Base-by-base conservation (phyloP, 2,329 filamentous ascomycete genomes). In the Fusarium mundagurra region DNA sequence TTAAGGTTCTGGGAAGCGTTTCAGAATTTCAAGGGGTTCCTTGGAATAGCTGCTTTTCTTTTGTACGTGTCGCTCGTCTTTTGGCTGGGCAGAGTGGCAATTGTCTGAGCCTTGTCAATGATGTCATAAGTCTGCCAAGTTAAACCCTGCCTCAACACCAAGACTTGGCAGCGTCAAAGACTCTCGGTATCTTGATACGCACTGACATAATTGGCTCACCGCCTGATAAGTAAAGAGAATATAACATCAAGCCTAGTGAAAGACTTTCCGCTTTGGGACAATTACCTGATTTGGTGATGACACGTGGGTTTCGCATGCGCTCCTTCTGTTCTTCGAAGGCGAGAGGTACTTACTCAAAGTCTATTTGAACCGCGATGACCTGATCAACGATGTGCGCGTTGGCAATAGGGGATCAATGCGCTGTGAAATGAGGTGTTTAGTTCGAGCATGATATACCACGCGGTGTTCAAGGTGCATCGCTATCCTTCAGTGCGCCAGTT, bases 1-100 rank as follows among this genome's bases (percentile, higher is more conserved):
- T 57, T 41, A 24, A 34, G 45, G 27, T 51, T 39, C 41, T 27
- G 20, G 5, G 10, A 33, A n/a, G 9, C 12, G 71, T 73, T 73
- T 73, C 59, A 74, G 36, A 74, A 64, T 48, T 18, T 41, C 67
- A 38, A 43, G 71, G 67, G 34, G 55, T 64, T 43, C 71, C 71
- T 73, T 73, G 71, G 54, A 58, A 60, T 34, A 31, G 43, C 41
- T 38, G 7, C 39, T 27, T 14, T 34, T 34, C 41, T 36, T 54
- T 45, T 65, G 51, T 70, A 70, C 66, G 67, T 70, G 66, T 60
- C 53, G 39, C 44, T 45, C 24, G 45, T 27, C 45, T 61, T 57
- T 51, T 61, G 58, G 64, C 64, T 53, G n/a, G 41, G 27, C 50
- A 47, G 51, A 58, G 71, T 73, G 71, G 71, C 71, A 8, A 73